Evolutionary conservation across 345 rosid species (phyloP).

Genomic region (Ricinus communis): DNA sequence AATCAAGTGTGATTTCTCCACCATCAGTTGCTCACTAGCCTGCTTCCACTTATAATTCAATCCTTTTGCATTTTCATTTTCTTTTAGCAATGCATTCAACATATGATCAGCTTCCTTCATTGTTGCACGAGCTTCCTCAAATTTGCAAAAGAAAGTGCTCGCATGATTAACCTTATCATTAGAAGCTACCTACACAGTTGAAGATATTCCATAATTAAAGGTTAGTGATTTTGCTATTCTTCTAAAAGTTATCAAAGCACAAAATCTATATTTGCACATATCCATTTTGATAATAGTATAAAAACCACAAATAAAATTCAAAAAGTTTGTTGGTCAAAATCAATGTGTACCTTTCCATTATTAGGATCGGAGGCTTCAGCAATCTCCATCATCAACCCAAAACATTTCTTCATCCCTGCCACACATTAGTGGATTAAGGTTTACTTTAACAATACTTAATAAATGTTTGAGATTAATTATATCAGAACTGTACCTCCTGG

Average conservation of each 20-base stretch:
- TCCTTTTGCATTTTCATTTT: conserved; percentile 57
- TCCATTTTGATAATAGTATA: too few species aligned
- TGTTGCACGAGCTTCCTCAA: conserved; percentile 66
- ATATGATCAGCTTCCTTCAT: conserved; percentile 75
- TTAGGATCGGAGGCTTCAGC: conserved; percentile 31
- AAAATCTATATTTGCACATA: not conserved
- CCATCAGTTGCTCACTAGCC: conserved; percentile 50
- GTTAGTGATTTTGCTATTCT: conserved; percentile 5
- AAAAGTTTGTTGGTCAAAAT: conserved; percentile 16
- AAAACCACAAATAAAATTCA: not conserved
- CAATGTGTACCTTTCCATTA: conserved; percentile 40
- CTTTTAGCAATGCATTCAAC: conserved; percentile 61
- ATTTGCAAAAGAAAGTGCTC: conserved; percentile 49
- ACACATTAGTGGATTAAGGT: conserved; percentile 22
- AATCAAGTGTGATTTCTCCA: conserved; percentile 46
- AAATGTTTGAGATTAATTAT: conserved; percentile 13
- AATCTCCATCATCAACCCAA: conserved; percentile 32
- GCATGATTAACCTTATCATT: conserved; percentile 42
- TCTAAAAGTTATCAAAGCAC: not conserved
- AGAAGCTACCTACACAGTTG: conserved; percentile 39
- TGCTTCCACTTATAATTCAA: conserved; percentile 53
- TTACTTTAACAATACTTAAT: conserved; percentile 14
- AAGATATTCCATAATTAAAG: conserved; percentile 23
- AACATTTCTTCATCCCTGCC: conserved; percentile 48
- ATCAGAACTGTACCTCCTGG: conserved; percentile 40